Base-by-base conservation (phyloP, 2,329 filamentous ascomycete species). In the Knoxdaviesia proteae region DNA sequence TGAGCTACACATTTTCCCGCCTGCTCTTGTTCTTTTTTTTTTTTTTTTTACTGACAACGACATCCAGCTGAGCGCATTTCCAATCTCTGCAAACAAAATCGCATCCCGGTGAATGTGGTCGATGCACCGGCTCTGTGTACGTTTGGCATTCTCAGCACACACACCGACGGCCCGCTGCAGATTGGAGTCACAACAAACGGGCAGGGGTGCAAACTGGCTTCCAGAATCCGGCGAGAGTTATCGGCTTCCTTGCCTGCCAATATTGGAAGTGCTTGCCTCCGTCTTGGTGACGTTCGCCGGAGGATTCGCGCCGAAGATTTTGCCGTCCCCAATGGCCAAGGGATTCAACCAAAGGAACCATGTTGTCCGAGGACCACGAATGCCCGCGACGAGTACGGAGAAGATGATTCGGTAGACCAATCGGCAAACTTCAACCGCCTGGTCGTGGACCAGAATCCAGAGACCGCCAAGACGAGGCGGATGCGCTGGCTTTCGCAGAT, bases 131-230 rank as follows among this genome's bases (percentile, higher is more conserved):
- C 74, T 34, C 77, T 96, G 10, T 94, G 86, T 63, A 83, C 84
- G 31, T 94, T 98, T 58, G 80, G 81, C 5, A 69, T 98, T 42
- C 74, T 96, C 39, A 90, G 86, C 30, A 92, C 84, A 6, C 77
- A 96, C 58, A 77, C 73, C 43, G 87, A 94, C 53, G 90, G 90
- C 0, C 88, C 90, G 7, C 67, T 98, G 36, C 90, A 96, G 56
- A 80, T 98, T 47, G 90, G 90, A 47, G 81, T 98, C 45, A 96
- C 90, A 3, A 96, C 90, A 1, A 94, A 92, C 45, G 88, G 90
- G 20, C 79, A 82, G 51, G 90, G 90, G 2, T 96, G 90, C 64
- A 94, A 94, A 60, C 71, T 98, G 32, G 84, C 90, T 5, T 84
- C 84, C 7, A 72, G 90, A 31, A 84, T 98, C 52, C 75, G 87